Conservation (phyloP, 176 grass and related monocot genomes). For the Eremochloa ophiuroides region DNA sequence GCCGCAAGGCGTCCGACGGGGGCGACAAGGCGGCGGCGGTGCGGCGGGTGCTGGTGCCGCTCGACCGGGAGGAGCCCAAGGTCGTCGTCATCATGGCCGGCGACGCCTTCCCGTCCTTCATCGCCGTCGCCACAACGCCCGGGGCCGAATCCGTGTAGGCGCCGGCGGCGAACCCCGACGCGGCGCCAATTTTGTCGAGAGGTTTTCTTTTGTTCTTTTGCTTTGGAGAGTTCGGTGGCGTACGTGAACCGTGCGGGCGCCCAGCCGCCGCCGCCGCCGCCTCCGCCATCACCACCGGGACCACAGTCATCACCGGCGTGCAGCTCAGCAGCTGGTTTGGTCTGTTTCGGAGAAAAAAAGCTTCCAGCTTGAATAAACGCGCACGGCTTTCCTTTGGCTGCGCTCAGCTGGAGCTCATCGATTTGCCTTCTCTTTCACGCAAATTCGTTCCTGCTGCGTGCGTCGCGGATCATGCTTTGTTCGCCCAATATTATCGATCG, state of each 20-base stretch:
- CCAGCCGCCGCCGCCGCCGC: neutral
- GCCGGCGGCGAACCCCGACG: too few species aligned
- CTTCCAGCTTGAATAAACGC: constrained; percentile 9
- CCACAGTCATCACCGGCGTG: too few species aligned
- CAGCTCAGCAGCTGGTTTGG: neutral
- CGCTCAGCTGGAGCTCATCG: neutral
- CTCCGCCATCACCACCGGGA: too few species aligned
- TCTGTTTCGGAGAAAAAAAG: neutral
- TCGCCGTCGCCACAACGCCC: constrained; percentile 32
- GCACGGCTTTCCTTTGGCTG: neutral
- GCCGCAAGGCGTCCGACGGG: neutral
- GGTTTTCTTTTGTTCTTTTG: neutral
- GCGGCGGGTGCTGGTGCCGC: constrained; percentile 18
- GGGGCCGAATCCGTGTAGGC: neutral
- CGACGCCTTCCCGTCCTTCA: constrained; percentile 25
- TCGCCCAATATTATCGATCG: neutral
- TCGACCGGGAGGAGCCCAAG: constrained; percentile 42
- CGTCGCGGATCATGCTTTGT: neutral
- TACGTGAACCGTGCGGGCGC: neutral
- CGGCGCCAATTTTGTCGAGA: constrained; percentile 30
- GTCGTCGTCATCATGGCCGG: constrained; percentile 46
- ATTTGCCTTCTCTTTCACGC: neutral
- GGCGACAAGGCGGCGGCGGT: neutral
- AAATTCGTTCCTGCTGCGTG: neutral
- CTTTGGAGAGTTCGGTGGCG: neutral